Conservation (phyloP, 176 grass and related monocot genomes). For the Phoenix roebelenii region DNA sequence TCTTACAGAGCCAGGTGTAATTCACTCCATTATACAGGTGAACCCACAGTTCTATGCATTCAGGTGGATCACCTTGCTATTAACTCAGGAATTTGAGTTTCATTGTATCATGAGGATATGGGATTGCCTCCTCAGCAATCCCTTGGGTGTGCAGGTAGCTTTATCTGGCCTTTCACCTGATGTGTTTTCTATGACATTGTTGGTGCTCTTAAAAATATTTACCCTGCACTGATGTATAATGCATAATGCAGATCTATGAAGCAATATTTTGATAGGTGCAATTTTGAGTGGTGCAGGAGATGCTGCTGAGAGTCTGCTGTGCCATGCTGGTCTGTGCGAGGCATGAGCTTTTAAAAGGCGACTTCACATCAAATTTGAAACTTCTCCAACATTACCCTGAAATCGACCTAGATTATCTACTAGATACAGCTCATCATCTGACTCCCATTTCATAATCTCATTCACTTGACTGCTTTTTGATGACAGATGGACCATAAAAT, state of each 20-base stretch:
- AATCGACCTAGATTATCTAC: constrained; percentile 59
- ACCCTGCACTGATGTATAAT: too few relatives aligned
- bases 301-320: constrained; percentile 77
- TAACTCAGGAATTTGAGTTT: constrained; percentile 86
- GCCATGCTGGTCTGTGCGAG: constrained; percentile 76
- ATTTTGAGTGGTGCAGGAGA: constrained; percentile 48
- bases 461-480: too few relatives aligned
- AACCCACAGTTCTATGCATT: constrained; percentile 95
- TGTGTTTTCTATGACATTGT: too few relatives aligned
- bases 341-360: constrained; percentile 54
- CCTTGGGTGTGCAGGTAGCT: constrained; percentile 56
- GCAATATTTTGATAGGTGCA: not conserved
- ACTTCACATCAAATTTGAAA: constrained; percentile 82
- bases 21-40: constrained; percentile 41
- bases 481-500: too few relatives aligned
- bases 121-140: constrained; percentile 85
- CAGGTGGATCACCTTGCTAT: constrained; percentile 84
- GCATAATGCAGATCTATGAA: not conserved
- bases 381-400: constrained; percentile 81
- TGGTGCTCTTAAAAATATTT: too few relatives aligned
- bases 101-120: constrained; percentile 64
- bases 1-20: not conserved
- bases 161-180: not conserved
- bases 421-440: constrained; percentile 61
- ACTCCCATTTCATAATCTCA: not conserved